These are phyloP conservation scores for Wickerhamiella kazuoi DNA, from an alignment of 805 yeast genomes.

Conservation along the genomic window DNA sequence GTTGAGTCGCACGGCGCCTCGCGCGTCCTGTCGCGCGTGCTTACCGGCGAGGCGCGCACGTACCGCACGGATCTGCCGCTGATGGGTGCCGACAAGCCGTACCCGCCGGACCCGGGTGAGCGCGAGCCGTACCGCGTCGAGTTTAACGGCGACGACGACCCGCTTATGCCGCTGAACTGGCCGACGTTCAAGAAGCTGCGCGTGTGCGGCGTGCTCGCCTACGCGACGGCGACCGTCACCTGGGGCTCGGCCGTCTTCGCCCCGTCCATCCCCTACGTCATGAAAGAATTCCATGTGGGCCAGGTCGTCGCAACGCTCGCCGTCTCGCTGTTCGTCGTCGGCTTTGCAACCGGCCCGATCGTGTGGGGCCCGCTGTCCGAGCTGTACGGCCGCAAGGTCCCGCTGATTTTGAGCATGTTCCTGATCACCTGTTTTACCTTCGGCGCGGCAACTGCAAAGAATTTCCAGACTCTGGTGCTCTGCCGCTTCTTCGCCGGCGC, in stretches of 20 bases:
- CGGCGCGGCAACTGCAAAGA: constrained; percentile 54
- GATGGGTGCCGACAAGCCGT: constrained; percentile 6
- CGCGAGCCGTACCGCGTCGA: constrained; percentile 6
- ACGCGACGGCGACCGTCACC: constrained; percentile 9
- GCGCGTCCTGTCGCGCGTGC: background rate
- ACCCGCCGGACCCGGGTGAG: constrained; percentile 4
- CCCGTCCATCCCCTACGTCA: constrained; percentile 30
- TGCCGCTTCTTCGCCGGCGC: constrained; percentile 64
- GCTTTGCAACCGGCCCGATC: constrained; percentile 86
- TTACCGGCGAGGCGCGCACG: background rate
- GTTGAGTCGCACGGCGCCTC: background rate
- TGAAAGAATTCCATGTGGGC: constrained; percentile 40
- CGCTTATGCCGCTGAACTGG: constrained; percentile 4
- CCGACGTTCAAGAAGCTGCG: background rate
- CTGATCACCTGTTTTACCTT: constrained; percentile 39
- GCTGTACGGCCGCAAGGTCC: constrained; percentile 30
- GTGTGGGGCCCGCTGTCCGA: constrained; percentile 53
- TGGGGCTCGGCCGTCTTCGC: constrained; percentile 4
- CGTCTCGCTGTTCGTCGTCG: constrained; percentile 65
- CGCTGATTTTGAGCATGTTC: constrained; percentile 32
- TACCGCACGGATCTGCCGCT: background rate
- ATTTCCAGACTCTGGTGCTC: constrained; percentile 54
- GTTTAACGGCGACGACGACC: constrained; percentile 4
- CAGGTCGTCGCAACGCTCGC: constrained; percentile 55
- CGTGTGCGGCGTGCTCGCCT: constrained; percentile 1